Percentiles rank a stretch among this genome's conserved stretches.
Evolutionary conservation across 1,284 basidiomycete species (phyloP).

Genomic region (Hemileia vastatrix): DNA sequence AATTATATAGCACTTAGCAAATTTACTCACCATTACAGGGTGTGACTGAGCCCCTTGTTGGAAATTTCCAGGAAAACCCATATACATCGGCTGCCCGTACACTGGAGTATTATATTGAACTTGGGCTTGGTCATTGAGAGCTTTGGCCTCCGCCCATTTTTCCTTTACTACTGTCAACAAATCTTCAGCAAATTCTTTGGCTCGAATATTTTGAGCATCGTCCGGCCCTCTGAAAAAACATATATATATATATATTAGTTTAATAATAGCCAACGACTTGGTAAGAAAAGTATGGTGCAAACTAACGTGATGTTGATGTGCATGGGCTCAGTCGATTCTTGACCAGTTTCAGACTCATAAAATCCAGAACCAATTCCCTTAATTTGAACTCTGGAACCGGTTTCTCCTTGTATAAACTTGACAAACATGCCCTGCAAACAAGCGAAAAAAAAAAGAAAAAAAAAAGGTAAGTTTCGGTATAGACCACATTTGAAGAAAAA

Average conservation of each 20-base stretch:
- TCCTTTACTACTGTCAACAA: conserved; percentile 70
- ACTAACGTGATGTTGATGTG: conserved; percentile 82
- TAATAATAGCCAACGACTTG: not conserved
- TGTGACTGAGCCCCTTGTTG: conserved; percentile 3
- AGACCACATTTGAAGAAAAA: not conserved
- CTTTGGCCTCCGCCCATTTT: conserved; percentile 69
- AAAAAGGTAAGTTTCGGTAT: not conserved
- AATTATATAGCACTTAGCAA: no score
- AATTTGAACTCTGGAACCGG: conserved; percentile 92
- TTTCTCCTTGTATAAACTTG: conserved; percentile 96
- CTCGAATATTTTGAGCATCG: conserved; percentile 71
- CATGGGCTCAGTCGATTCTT: conserved; percentile 82
- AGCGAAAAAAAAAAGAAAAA: not conserved
- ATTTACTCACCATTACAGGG: conserved; percentile 19
- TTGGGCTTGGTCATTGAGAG: conserved; percentile 42
- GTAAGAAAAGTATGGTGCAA: not conserved
- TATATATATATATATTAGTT: not conserved
- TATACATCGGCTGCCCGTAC: conserved; percentile 20
- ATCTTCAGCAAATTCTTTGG: conserved; percentile 79
- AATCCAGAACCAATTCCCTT: conserved; percentile 93
- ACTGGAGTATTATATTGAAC: conserved; percentile 21
- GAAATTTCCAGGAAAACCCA: conserved; percentile 12
- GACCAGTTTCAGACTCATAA: conserved; percentile 83
- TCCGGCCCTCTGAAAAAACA: conserved; percentile 62
- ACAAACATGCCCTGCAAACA: conserved; percentile 74